Evolutionary conservation across 2,329 filamentous ascomycete species (phyloP).

Genomic region (Ophiocordyceps camponoti-leonardi): DNA sequence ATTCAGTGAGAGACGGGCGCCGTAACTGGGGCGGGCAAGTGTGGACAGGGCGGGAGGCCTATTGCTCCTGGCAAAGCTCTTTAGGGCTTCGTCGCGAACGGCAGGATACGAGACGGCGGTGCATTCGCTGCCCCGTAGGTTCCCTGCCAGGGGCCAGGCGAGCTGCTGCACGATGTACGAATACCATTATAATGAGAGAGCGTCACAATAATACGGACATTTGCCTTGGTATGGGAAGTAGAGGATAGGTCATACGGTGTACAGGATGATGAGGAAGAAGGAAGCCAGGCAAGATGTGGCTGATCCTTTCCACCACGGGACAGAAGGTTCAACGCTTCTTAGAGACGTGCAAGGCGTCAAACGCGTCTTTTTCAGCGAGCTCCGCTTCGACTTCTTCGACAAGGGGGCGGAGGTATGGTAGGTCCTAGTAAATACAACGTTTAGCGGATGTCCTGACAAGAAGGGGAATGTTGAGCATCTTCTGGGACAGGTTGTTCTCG

Average conservation of each 20-base stretch:
- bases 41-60: not conserved
- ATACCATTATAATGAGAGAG: not conserved
- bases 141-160: not conserved
- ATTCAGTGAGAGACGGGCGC: too few relatives aligned
- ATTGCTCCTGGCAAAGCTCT: not conserved
- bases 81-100: not conserved
- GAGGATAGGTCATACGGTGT: not conserved
- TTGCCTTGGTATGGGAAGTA: not conserved
- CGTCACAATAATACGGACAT: not conserved
- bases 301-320: not conserved
- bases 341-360: slow-evolving; percentile 31
- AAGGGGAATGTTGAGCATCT: not conserved
- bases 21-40: too few relatives aligned
- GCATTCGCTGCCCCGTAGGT: not conserved
- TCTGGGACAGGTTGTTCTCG: too few relatives aligned
- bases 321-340: slow-evolving; percentile 27
- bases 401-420: slow-evolving; percentile 35
- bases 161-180: not conserved
- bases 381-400: slow-evolving; percentile 33
- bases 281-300: not conserved
- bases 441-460: not conserved
- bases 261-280: not conserved
- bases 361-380: slow-evolving; percentile 31
- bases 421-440: slow-evolving; percentile 21
- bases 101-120: not conserved